Evolutionary conservation across 768 basidiomycete species (phyloP).

Genomic region (Termitomyces sp.): DNA sequence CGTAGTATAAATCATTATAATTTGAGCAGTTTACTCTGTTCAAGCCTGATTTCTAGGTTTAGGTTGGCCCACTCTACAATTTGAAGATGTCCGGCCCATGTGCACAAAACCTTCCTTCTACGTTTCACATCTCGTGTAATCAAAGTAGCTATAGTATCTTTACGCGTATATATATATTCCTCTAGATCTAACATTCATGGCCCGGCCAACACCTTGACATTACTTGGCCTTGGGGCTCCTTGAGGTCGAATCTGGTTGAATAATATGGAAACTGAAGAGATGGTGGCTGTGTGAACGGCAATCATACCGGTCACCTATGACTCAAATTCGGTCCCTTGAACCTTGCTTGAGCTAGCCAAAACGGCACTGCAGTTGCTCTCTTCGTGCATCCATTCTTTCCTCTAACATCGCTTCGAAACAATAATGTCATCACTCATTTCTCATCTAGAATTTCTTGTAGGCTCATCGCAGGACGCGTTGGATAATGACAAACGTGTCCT

Average conservation of each 20-base stretch:
- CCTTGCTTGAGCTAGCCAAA: neutral
- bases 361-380: no score
- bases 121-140: neutral
- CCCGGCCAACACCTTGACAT: neutral
- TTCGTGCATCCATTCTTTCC: neutral
- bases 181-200: neutral
- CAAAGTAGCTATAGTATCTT: no score
- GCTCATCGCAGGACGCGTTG: conserved; percentile 21
- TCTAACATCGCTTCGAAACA: conserved; percentile 1
- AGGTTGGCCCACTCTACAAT: no score
- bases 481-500: conserved; percentile 22
- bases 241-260: no score
- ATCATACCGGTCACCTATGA: neutral
- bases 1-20: no score
- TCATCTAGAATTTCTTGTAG: conserved; percentile 30
- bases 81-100: neutral
- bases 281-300: conserved; percentile 6
- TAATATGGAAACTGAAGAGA: no score
- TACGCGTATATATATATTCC: neutral
- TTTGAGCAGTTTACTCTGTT: no score
- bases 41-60: no score
- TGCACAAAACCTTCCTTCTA: neutral
- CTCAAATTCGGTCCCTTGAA: neutral
- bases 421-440: conserved; percentile 6
- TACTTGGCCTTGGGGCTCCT: no score